These are phyloP conservation scores for Dictyostelium brefeldianum DNA, from an alignment of 78 protist species.

Conservation along the genomic window DNA sequence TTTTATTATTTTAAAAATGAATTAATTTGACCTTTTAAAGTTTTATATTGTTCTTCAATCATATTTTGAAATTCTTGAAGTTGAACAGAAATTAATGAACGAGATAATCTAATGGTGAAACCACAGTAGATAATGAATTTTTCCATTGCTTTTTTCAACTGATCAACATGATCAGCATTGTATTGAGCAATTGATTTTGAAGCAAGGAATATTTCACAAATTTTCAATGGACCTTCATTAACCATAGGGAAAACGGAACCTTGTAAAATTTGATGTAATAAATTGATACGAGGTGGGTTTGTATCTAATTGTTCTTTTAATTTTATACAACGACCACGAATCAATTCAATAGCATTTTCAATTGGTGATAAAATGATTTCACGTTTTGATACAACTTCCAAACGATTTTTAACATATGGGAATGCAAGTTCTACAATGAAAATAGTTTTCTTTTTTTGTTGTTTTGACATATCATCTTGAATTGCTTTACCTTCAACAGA, in stretches of 20 bases:
- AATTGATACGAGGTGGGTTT: conserved; percentile 61
- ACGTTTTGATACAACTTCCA: conserved; percentile 41
- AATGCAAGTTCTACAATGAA: conserved; percentile 43
- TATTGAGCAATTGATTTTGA: conserved; percentile 8
- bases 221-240: conserved; percentile 70
- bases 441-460: conserved; percentile 70
- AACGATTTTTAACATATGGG: conserved; percentile 77
- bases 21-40: conserved; percentile 51
- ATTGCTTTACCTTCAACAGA: conserved; percentile 63
- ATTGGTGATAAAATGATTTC: conserved; percentile 81
- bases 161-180: conserved; percentile 53
- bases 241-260: conserved; percentile 79
- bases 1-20: conserved; percentile 8
- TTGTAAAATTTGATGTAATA: conserved; percentile 65
- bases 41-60: conserved; percentile 77
- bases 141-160: conserved; percentile 66
- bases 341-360: conserved; percentile 75
- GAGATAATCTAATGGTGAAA: conserved; percentile 19
- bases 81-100: conserved; percentile 35
- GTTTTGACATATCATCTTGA: conserved; percentile 74
- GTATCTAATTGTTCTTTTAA: conserved; percentile 66
- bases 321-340: conserved; percentile 56
- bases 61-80: conserved; percentile 74
- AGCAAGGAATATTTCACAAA: conserved; percentile 61
- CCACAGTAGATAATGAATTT: conserved; percentile 63